phyloP scores from a whole-genome alignment of 768 basidiomycete genomes.

The Myochromella boudieri region DNA sequence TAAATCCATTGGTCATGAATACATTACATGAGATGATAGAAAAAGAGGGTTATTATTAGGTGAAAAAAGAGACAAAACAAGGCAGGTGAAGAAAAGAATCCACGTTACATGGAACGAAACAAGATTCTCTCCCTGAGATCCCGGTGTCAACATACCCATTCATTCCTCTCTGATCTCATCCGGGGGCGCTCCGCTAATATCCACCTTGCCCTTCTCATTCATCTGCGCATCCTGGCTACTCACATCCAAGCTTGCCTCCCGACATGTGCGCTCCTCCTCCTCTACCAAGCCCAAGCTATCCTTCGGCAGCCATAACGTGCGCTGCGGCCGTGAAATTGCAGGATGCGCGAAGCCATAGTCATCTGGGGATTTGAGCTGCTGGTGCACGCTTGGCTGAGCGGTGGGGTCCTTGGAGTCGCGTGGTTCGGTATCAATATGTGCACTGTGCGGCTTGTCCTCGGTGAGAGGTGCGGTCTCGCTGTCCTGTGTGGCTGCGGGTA shows the following conservation, averaged over 20 bases:
- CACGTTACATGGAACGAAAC: too few relatives aligned
- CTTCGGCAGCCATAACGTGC: constrained; percentile 81
- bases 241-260: constrained; percentile 49
- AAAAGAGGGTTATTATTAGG: background rate
- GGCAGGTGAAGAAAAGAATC: background rate
- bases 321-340: constrained; percentile 70
- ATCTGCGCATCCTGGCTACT: constrained; percentile 52
- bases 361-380: too few relatives aligned
- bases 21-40: background rate
- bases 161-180: constrained; percentile 14
- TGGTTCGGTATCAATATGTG: too few relatives aligned
- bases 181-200: constrained; percentile 42
- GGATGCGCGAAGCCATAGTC: constrained; percentile 87
- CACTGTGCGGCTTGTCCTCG: too few relatives aligned
- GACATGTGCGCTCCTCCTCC: constrained; percentile 60
- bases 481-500: too few relatives aligned
- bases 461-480: too few relatives aligned
- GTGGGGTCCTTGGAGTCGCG: constrained; percentile 13
- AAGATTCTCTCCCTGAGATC: background rate
- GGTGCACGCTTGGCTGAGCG: too few relatives aligned
- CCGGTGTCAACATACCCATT: background rate
- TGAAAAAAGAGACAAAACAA: background rate
- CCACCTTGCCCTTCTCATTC: constrained; percentile 61
- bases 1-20: too few relatives aligned
- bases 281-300: constrained; percentile 67